Conservation (phyloP, 2,329 filamentous ascomycete species). For the Alternaria burnsii region DNA sequence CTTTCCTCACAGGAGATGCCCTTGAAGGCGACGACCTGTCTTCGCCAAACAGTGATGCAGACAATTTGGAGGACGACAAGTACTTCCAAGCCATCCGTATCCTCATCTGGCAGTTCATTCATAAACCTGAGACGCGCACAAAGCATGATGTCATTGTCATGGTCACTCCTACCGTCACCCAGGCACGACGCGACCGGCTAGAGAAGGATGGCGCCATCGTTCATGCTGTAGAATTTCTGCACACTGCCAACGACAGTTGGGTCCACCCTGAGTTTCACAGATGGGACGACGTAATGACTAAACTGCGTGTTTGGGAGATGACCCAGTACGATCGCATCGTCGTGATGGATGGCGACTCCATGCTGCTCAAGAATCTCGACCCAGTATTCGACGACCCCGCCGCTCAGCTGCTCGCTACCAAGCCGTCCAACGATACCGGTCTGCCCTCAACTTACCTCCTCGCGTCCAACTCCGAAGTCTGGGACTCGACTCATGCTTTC, state of each 20-base stretch:
- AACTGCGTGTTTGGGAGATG: constrained; percentile 52
- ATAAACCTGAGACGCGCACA: constrained; percentile 33
- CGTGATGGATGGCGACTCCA: constrained; percentile 50
- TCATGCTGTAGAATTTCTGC: constrained; percentile 33
- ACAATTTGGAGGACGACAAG: constrained; percentile 31
- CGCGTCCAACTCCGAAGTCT: constrained; percentile 45
- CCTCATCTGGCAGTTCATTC: constrained; percentile 44
- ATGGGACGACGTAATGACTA: constrained; percentile 51
- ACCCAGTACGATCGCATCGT: constrained; percentile 47
- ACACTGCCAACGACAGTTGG: constrained; percentile 26
- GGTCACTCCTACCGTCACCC: constrained; percentile 34
- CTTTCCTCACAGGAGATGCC: constrained; percentile 33
- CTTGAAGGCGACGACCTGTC: constrained; percentile 20
- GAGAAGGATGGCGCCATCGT: constrained; percentile 40
- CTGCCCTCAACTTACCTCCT: constrained; percentile 47
- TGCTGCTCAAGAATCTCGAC: constrained; percentile 43
- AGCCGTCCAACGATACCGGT: constrained; percentile 1
- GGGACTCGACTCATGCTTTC: constrained; percentile 42
- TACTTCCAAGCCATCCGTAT: constrained; percentile 42
- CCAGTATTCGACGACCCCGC: constrained; percentile 49
- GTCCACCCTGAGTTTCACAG: constrained; percentile 22
- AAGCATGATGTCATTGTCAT: constrained; percentile 38
- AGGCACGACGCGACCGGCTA: constrained; percentile 29
- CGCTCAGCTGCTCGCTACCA: constrained; percentile 15
- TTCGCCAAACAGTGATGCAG: too few species aligned